Evolutionary conservation across 495 filamentous ascomycete genomes (phyloP).

Genomic region (Penicillium salamii): DNA sequence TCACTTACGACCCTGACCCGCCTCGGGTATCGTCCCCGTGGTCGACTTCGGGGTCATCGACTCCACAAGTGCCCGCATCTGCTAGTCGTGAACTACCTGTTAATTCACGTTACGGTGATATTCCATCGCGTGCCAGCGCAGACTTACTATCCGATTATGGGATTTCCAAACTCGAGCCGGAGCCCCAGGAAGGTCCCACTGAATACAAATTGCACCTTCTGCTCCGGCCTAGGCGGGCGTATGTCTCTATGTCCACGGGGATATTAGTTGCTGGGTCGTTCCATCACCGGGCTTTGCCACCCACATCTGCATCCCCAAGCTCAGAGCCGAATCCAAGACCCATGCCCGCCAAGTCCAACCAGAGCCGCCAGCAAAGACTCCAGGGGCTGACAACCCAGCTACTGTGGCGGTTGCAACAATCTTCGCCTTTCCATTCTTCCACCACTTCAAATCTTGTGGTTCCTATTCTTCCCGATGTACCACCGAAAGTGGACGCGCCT

Average conservation of each 20-base stretch:
- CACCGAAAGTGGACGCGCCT: constrained; percentile 49
- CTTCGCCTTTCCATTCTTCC: constrained; percentile 81
- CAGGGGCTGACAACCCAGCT: constrained; percentile 93
- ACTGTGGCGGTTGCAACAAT: constrained; percentile 92
- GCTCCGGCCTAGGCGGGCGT: constrained; percentile 71
- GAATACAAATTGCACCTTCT: constrained; percentile 98
- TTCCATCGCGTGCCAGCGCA: constrained; percentile 37
- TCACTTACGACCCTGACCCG: constrained; percentile 88
- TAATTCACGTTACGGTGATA: constrained; percentile 25
- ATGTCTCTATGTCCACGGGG: constrained; percentile 60
- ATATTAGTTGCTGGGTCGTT: constrained; percentile 58
- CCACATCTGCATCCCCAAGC: constrained; percentile 21
- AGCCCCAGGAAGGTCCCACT: constrained; percentile 90
- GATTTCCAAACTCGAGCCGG: constrained; percentile 76
- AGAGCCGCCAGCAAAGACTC: constrained; percentile 74
- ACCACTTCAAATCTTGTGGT: constrained; percentile 68
- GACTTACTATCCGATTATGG: constrained; percentile 63
- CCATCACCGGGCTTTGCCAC: constrained; percentile 43
- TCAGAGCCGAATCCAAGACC: constrained; percentile 24
- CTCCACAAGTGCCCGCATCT: constrained; percentile 27
- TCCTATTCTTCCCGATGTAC: constrained; percentile 66
- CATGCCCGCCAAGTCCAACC: constrained; percentile 28
- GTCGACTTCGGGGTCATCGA: constrained; percentile 54
- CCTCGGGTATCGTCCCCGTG: constrained; percentile 88
- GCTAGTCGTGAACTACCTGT: constrained; percentile 21